A percentile compares a stretch with the other conserved stretches of the same genome.
phyloP scores from a whole-genome alignment of 2,329 filamentous ascomycete species.

The Fusarium multiceps region DNA sequence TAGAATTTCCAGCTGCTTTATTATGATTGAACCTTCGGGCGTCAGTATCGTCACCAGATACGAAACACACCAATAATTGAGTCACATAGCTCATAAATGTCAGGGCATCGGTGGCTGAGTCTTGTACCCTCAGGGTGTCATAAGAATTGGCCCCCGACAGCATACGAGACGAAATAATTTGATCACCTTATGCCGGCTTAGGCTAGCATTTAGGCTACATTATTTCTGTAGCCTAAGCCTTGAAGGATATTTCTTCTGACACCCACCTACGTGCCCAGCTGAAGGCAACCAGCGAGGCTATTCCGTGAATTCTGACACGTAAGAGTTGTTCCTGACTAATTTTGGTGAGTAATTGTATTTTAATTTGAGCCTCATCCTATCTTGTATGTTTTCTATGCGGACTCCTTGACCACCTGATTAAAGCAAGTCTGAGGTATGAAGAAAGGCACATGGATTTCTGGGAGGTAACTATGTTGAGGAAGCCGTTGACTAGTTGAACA shows the following conservation, averaged over 20 bases:
- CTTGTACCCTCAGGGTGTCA: background rate
- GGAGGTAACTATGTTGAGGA: background rate
- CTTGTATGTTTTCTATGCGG: background rate
- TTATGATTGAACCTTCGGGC: too few relatives aligned
- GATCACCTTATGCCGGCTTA: too few relatives aligned
- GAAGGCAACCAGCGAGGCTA: conserved; percentile 5
- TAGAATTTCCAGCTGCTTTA: background rate
- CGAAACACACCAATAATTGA: background rate
- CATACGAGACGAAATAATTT: too few relatives aligned
- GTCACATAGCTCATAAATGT: background rate
- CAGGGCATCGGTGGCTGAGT: conserved; percentile 32
- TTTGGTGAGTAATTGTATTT: background rate
- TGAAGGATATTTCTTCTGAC: too few relatives aligned
- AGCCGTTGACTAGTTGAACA: background rate
- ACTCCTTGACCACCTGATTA: too few relatives aligned
- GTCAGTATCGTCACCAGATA: background rate
- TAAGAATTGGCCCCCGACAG: too few relatives aligned
- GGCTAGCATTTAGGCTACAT: too few relatives aligned
- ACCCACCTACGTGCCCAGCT: conserved; percentile 16
- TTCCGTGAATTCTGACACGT: background rate
- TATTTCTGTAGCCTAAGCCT: too few relatives aligned
- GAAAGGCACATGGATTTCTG: background rate
- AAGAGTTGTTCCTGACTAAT: background rate
- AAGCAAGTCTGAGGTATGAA: background rate
- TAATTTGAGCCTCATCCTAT: background rate